Evolutionary conservation across 768 basidiomycete species (phyloP).

Genomic region (Naganishia friedmannii): DNA sequence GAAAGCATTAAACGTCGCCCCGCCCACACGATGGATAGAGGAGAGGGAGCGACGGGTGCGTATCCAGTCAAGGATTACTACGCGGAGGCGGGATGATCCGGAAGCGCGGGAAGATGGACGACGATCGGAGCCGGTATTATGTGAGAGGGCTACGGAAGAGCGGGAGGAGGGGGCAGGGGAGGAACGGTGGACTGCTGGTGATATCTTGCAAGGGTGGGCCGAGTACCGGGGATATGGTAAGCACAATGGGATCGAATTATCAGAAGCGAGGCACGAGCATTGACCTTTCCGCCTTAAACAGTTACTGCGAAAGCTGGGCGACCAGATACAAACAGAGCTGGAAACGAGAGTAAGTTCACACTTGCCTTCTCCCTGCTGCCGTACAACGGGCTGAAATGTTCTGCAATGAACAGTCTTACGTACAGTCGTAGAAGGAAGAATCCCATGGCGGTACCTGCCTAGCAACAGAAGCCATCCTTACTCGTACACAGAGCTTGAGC

Average conservation of each 20-base stretch:
- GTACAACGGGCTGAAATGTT: conserved; percentile 11
- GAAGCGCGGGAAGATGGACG: conserved; percentile 76
- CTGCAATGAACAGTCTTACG: conserved; percentile 63
- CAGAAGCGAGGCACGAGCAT: neutral
- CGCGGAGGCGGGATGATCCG: conserved; percentile 34
- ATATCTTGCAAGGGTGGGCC: conserved; percentile 76
- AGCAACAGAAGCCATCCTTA: conserved; percentile 52
- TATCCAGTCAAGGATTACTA: conserved; percentile 15
- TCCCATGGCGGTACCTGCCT: conserved; percentile 85
- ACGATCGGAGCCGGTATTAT: conserved; percentile 54
- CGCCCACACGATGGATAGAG: conserved; percentile 55
- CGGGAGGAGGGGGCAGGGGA: conserved; percentile 20
- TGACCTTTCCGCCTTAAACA: conserved; percentile 7
- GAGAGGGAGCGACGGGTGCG: conserved; percentile 36
- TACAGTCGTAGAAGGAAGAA: conserved; percentile 72
- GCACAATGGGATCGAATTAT: conserved; percentile 17
- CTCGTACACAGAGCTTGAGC: conserved; percentile 5
- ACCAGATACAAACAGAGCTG: conserved; percentile 82
- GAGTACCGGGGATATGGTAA: conserved; percentile 66
- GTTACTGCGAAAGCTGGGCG: conserved; percentile 86
- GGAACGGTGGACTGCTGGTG: conserved; percentile 75
- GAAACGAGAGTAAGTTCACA: conserved; percentile 71
- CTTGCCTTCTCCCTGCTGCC: neutral
- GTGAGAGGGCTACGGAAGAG: conserved; percentile 41
- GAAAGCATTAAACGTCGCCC: conserved; percentile 61